Conservation (phyloP, 768 basidiomycete species). For the Boletus rubescentipes region DNA sequence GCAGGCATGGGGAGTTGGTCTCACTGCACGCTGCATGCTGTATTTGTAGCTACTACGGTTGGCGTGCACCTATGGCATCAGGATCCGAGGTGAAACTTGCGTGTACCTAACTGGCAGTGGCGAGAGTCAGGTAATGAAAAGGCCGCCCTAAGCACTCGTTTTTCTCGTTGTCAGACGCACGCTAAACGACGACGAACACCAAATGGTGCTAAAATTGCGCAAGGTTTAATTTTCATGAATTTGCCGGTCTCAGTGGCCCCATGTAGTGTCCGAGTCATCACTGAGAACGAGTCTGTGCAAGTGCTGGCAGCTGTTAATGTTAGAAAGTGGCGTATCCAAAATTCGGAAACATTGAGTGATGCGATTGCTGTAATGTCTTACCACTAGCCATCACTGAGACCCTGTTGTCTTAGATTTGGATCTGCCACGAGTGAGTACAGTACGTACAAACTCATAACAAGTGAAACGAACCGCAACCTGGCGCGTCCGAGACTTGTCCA, state of each 20-base stretch:
- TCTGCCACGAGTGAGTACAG: background rate
- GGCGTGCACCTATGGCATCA: background rate
- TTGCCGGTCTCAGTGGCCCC: background rate
- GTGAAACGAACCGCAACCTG: no score
- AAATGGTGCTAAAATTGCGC: background rate
- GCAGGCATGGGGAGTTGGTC: constrained; percentile 12
- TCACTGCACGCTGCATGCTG: background rate
- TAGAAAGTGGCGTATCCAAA: background rate
- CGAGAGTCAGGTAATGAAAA: background rate
- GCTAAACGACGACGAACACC: background rate
- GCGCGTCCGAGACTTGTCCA: no score
- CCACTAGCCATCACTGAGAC: background rate
- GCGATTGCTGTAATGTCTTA: background rate
- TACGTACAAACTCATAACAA: background rate
- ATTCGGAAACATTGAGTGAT: background rate
- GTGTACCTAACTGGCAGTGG: constrained; percentile 3
- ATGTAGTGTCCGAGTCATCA: background rate
- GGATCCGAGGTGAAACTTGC: constrained; percentile 19
- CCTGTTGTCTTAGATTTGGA: constrained; percentile 8
- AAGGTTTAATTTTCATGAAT: background rate
- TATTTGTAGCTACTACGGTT: constrained; percentile 15
- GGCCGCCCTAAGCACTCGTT: background rate
- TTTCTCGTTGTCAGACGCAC: background rate
- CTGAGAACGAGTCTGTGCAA: background rate
- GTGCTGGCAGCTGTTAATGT: background rate